Conservation (phyloP, 306 rosid species). For the Sicyos baderoa region DNA sequence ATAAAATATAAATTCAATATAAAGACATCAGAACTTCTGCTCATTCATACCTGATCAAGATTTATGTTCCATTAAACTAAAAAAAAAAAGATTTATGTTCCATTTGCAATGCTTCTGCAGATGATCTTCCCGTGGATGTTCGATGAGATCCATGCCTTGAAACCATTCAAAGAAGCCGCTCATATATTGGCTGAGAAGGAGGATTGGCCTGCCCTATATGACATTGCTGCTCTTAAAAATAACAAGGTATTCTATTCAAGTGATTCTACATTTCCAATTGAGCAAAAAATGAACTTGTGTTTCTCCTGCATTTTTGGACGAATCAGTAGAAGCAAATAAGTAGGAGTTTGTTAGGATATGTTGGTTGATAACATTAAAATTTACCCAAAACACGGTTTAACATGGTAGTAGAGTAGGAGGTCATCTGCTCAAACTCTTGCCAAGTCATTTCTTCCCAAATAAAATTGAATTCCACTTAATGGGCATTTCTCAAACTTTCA, state of each 20-base stretch:
- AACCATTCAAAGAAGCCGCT: constrained; percentile 63
- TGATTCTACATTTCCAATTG: neutral
- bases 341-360: no score
- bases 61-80: neutral
- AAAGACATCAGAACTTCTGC: neutral
- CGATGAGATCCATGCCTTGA: constrained; percentile 82
- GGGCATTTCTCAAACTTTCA: no score
- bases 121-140: constrained; percentile 98
- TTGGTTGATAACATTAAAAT: no score
- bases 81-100: neutral
- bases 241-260: constrained; percentile 50
- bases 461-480: no score
- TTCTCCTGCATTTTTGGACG: neutral
- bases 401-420: no score
- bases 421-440: no score
- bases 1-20: neutral
- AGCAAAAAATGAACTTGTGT: neutral
- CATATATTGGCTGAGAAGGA: constrained; percentile 63
- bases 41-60: neutral
- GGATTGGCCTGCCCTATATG: constrained; percentile 78
- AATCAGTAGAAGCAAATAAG: neutral
- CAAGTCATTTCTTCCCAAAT: no score
- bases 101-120: constrained; percentile 30
- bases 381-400: no score
- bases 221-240: constrained; percentile 44